Conservation (phyloP, 352 stramenopile genomes). For the Pythium diclinum region DNA sequence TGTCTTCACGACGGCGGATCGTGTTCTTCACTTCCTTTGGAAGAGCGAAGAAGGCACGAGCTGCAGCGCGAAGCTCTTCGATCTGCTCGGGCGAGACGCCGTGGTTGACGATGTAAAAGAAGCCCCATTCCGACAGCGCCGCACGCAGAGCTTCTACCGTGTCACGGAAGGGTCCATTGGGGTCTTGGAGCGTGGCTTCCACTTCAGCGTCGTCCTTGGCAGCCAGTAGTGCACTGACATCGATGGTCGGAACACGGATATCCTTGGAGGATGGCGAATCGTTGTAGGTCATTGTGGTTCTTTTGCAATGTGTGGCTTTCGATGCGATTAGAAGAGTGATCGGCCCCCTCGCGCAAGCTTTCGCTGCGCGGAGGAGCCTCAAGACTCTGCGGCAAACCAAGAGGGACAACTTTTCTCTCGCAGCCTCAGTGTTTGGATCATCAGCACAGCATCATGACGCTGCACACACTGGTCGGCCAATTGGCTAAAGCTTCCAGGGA, state of each 20-base stretch:
- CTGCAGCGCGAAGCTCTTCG: conserved; percentile 50
- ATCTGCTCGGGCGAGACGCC: conserved; percentile 57
- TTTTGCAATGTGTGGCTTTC: background rate
- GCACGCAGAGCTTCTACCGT: conserved; percentile 41
- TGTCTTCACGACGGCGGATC: conserved; percentile 62
- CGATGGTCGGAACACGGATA: conserved; percentile 35
- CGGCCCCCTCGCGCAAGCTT: background rate
- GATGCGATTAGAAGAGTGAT: background rate
- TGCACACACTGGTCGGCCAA: background rate
- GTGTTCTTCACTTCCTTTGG: conserved; percentile 47
- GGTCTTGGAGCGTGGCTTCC: conserved; percentile 12
- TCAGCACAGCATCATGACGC: background rate
- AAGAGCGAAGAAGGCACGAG: conserved; percentile 80
- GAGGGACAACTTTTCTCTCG: no score
- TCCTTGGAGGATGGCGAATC: background rate
- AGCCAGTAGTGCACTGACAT: conserved; percentile 42
- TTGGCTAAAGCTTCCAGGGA: background rate
- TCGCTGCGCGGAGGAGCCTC: background rate
- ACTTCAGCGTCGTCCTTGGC: conserved; percentile 30
- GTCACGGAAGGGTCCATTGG: conserved; percentile 12
- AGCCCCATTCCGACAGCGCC: conserved; percentile 82
- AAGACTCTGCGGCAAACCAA: background rate
- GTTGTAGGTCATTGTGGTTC: background rate
- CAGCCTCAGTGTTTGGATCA: background rate
- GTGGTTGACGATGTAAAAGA: conserved; percentile 92